These are phyloP conservation scores for Paramarasmius palmivorus DNA, from an alignment of 1,284 basidiomycete genomes.

Conservation along the genomic window DNA sequence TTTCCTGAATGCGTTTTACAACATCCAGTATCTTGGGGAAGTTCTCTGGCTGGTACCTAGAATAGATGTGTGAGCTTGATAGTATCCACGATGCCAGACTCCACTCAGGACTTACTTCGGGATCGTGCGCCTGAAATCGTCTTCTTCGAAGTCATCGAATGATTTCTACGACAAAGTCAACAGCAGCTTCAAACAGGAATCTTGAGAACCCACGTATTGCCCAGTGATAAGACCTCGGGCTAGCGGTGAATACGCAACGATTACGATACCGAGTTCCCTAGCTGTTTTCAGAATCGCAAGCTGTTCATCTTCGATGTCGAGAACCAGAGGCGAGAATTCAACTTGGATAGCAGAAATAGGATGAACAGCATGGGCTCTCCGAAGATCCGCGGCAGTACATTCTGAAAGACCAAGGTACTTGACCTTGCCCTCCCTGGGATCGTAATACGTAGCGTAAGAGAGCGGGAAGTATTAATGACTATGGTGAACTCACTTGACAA, in stretches of 20 bases:
- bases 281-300: slow-evolving; percentile 37
- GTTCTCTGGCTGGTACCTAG: slow-evolving; percentile 34
- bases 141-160: slow-evolving; percentile 50
- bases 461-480: background rate
- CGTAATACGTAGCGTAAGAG: background rate
- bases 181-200: background rate
- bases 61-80: background rate
- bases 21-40: slow-evolving; percentile 44
- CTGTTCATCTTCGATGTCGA: slow-evolving; percentile 42
- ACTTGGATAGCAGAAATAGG: slow-evolving; percentile 52
- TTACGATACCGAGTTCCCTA: slow-evolving; percentile 38
- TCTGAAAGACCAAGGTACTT: slow-evolving; percentile 56
- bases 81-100: background rate
- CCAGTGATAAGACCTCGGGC: slow-evolving; percentile 17
- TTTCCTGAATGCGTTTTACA: slow-evolving; percentile 32
- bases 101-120: slow-evolving; percentile 29
- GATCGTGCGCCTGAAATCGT: slow-evolving; percentile 41
- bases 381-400: slow-evolving; percentile 29
- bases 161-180: slow-evolving; percentile 33
- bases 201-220: slow-evolving; percentile 8
- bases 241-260: slow-evolving; percentile 44
- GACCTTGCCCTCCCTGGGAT: slow-evolving; percentile 44
- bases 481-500: slow-evolving; percentile 36
- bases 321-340: slow-evolving; percentile 53
- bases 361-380: slow-evolving; percentile 50